These are phyloP conservation scores for Funneliformis geosporum DNA, from an alignment of 192 early-diverging fungal species.

Conservation along the genomic window DNA sequence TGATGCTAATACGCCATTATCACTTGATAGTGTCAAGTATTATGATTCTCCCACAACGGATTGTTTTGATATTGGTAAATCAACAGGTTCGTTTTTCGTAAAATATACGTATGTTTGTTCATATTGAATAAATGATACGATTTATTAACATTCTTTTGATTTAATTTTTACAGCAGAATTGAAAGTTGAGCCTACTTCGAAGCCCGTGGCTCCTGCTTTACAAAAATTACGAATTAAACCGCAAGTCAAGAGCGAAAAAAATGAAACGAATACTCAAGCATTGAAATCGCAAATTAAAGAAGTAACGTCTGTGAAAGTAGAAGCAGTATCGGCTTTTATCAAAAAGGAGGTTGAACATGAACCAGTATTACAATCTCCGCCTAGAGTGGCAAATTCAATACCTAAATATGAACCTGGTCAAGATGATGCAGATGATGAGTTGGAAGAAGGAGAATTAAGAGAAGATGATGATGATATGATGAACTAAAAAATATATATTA, in stretches of 20 bases:
- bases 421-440: slow-evolving; percentile 15
- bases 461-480: slow-evolving; percentile 14
- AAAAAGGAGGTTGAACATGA: background rate
- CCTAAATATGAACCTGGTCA: background rate
- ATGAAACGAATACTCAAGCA: background rate
- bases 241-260: background rate
- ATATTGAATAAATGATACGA: background rate
- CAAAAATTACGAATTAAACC: background rate
- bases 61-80: background rate
- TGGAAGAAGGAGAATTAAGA: slow-evolving; percentile 13
- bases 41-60: background rate
- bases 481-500: background rate
- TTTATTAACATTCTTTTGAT: background rate
- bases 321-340: background rate
- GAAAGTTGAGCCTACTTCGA: background rate
- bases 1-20: background rate
- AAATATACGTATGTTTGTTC: background rate
- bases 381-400: too few relatives aligned
- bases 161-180: background rate
- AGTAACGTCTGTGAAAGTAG: background rate
- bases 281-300: background rate
- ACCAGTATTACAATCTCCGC: background rate
- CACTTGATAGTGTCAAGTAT: background rate
- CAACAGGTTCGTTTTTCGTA: background rate
- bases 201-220: background rate